Evolutionary conservation across 129 eudicot species (phyloP).

Genomic region (Chrysanthemum makinoi): DNA sequence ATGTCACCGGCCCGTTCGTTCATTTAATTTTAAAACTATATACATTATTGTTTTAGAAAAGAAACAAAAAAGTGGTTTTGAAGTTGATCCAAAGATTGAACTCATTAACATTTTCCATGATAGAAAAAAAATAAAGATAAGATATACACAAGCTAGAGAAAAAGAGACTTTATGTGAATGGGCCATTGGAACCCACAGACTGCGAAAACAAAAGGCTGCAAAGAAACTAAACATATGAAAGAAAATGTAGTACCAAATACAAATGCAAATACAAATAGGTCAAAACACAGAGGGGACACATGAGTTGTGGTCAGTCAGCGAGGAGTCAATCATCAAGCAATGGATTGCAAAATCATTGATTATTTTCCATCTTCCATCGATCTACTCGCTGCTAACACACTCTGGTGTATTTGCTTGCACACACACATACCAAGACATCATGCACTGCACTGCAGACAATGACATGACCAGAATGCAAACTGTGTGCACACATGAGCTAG

Average conservation of each 20-base stretch:
- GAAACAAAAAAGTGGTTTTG: no score
- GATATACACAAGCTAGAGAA: conserved; percentile 19
- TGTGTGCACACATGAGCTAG: conserved; percentile 39
- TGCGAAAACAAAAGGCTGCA: conserved; percentile 40
- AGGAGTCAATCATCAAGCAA: conserved; percentile 49
- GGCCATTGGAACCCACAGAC: conserved; percentile 36
- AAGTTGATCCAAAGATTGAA: not conserved
- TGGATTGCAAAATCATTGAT: conserved; percentile 47
- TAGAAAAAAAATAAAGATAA: not conserved
- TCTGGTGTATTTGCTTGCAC: conserved; percentile 38
- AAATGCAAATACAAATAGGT: conserved; percentile 29
- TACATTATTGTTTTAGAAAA: no score
- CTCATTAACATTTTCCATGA: not conserved
- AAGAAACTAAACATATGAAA: conserved; percentile 27
- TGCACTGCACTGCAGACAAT: conserved; percentile 37
- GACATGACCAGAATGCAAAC: conserved; percentile 47
- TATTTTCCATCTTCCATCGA: conserved; percentile 36
- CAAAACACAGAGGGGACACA: conserved; percentile 48
- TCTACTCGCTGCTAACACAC: conserved; percentile 19
- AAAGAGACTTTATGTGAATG: conserved; percentile 37
- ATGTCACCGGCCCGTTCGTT: no score
- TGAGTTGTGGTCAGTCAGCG: conserved; percentile 46
- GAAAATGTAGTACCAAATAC: conserved; percentile 16
- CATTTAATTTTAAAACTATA: no score
- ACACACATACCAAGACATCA: conserved; percentile 39